Evolutionary conservation across 2,329 filamentous ascomycete genomes (phyloP), one percentile per base, ranked within the genome.

Genomic region (Alternaria panax): DNA sequence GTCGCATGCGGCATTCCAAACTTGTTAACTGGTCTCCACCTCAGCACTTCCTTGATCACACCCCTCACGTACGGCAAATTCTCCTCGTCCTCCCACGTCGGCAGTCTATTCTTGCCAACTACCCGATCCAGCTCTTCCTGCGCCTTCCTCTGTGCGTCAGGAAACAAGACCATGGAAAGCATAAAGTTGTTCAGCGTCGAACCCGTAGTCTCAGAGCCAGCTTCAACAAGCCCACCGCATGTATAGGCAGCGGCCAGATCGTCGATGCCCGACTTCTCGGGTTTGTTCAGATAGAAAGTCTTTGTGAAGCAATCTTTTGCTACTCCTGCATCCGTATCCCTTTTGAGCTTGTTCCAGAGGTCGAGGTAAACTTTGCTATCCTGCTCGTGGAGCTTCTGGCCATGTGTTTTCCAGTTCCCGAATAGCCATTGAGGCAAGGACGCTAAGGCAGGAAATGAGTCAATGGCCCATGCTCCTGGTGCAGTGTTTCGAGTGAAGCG

Each of bases 1-100:
- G 68, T 72, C 9, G 75, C 75, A 64, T 78, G 75, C 14, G 73
- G 67, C 71, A 76, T 76, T 0, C 72, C 72, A 50, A 75, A 69
- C 18, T 74, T 75, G 32, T 73, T 73, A 2, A 73, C 67, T 5
- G 72, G 72, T 32, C 70, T 53, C 73, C 73, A 77, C 22, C 74
- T 61, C 27, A 76, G 18, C 2, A 73, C 66, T 48, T 75, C 74
- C 40, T 75, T 75, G 14, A 75, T 71, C 46, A 73, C 27, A 36
- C 65, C 64, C 41, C 72, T 50, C 9, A 88, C 64, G 51, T 75
- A 75, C 2, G 71, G 72, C 36, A 76, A 28, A 18, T 67, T 54
- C 16, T 64, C 57, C 41, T 74, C 71, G 47, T 76, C 74, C 9
- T 76, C 75, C 62, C 67, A 73, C 2, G n/a, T 50, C 6, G 78